A percentile compares a stretch with the other conserved stretches of the same genome.
Conservation (phyloP, 1,284 basidiomycete genomes). For the Trametes sp. region DNA sequence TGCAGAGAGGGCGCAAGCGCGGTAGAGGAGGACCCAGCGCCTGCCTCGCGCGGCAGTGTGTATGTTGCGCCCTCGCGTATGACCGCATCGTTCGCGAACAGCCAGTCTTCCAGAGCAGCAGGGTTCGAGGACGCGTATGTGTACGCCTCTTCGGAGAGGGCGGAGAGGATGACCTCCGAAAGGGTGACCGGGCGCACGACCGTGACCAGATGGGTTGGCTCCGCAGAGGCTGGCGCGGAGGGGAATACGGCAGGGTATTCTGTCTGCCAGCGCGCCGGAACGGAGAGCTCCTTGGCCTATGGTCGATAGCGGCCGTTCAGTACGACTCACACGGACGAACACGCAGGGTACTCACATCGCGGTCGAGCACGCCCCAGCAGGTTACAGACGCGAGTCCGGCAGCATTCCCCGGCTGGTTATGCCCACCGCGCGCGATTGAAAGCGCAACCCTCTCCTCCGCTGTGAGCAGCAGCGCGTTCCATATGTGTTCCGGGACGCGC, state of each 20-base stretch:
- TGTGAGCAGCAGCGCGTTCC: constrained; percentile 23
- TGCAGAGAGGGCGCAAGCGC: constrained; percentile 23
- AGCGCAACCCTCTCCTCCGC: constrained; percentile 25
- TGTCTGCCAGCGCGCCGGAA: constrained; percentile 31
- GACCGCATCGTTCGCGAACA: constrained; percentile 50
- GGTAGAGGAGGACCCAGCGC: constrained; percentile 1
- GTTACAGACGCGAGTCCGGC: constrained; percentile 20
- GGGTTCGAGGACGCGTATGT: constrained; percentile 31
- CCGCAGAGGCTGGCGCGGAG: constrained; percentile 4
- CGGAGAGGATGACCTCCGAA: constrained; percentile 43
- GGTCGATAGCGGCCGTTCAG: not conserved
- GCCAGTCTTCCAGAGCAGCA: constrained; percentile 48
- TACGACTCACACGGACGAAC: not conserved
- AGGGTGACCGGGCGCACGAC: constrained; percentile 36
- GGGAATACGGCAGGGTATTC: constrained; percentile 29
- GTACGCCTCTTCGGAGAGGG: constrained; percentile 38
- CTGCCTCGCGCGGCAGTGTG: constrained; percentile 31
- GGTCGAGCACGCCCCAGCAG: constrained; percentile 30
- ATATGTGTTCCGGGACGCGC: constrained; percentile 29
- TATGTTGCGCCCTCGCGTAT: constrained; percentile 59
- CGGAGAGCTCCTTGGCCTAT: constrained; percentile 21
- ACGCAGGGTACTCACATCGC: constrained; percentile 16
- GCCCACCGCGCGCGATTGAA: constrained; percentile 24
- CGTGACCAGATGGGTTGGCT: constrained; percentile 39
- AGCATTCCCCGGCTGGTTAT: constrained; percentile 10